These are phyloP conservation scores for Penicillium silybi DNA, from an alignment of 495 filamentous ascomycete genomes.

Conservation along the genomic window DNA sequence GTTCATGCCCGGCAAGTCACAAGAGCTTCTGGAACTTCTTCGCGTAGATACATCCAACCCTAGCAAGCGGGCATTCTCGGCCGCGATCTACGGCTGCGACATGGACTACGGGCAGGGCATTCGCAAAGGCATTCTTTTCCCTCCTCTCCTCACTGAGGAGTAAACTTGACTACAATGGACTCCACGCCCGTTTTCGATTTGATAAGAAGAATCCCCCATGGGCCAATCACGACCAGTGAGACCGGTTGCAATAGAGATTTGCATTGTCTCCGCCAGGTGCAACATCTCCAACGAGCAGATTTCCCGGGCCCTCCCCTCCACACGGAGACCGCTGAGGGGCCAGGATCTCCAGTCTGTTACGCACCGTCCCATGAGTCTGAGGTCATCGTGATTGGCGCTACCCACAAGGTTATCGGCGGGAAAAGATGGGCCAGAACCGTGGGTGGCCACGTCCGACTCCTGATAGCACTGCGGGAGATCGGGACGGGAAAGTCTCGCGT, in stretches of 20 bases:
- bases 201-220: slow-evolving; percentile 26
- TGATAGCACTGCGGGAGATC: slow-evolving; percentile 11
- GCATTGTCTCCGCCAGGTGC: slow-evolving; percentile 21
- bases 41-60: slow-evolving; percentile 54
- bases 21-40: slow-evolving; percentile 69
- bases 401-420: slow-evolving; percentile 37
- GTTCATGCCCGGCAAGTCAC: slow-evolving; percentile 79
- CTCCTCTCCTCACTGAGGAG: slow-evolving; percentile 48
- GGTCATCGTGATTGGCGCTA: slow-evolving; percentile 16
- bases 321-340: slow-evolving; percentile 12
- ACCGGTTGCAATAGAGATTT: slow-evolving; percentile 18
- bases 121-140: slow-evolving; percentile 51
- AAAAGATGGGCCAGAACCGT: slow-evolving; percentile 25
- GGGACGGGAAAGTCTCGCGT: slow-evolving; percentile 32
- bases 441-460: slow-evolving; percentile 4
- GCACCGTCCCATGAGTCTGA: slow-evolving; percentile 22
- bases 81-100: slow-evolving; percentile 57
- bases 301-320: slow-evolving; percentile 19
- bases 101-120: slow-evolving; percentile 60
- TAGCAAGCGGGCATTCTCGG: slow-evolving; percentile 51
- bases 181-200: slow-evolving; percentile 22
- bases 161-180: slow-evolving; percentile 14
- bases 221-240: slow-evolving; percentile 22
- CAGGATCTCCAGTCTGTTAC: slow-evolving; percentile 13
- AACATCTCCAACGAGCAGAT: slow-evolving; percentile 14